These are phyloP conservation scores for Wallacemonas sp. DNA, from an alignment of 208 protist genomes.

Conservation along the genomic window DNA sequence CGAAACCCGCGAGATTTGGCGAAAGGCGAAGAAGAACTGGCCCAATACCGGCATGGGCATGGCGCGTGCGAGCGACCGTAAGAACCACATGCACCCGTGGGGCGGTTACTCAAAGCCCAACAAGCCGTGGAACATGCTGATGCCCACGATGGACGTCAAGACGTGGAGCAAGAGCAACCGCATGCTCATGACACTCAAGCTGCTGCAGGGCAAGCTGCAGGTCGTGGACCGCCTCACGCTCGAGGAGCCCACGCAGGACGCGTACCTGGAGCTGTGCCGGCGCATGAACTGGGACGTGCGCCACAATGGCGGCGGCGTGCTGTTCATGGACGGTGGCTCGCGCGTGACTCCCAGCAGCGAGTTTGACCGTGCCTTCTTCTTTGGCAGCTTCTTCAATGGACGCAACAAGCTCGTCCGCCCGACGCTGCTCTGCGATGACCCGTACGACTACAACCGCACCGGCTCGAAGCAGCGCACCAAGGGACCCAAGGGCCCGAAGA, in stretches of 20 bases:
- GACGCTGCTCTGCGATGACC: constrained; percentile 85
- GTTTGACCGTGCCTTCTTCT: constrained; percentile 90
- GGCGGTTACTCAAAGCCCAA: constrained; percentile 72
- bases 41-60: constrained; percentile 92
- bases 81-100: constrained; percentile 81
- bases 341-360: constrained; percentile 84
- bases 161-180: constrained; percentile 89
- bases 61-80: constrained; percentile 82
- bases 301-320: constrained; percentile 85
- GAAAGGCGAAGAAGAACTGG: constrained; percentile 92
- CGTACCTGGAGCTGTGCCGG: constrained; percentile 80
- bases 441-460: constrained; percentile 86
- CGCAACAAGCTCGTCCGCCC: constrained; percentile 90
- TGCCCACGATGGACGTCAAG: constrained; percentile 87
- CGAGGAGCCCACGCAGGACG: constrained; percentile 77
- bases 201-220: constrained; percentile 90
- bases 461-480: constrained; percentile 73
- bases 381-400: constrained; percentile 92
- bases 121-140: constrained; percentile 93
- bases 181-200: constrained; percentile 88
- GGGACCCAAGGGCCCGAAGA: constrained; percentile 89
- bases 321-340: constrained; percentile 92
- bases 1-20: constrained; percentile 88
- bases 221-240: constrained; percentile 83
- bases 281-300: constrained; percentile 90